Evolutionary conservation across 225 moss, liverwort and hornwort species (phyloP).

Genomic region (Rhytidiadelphus loreus): DNA sequence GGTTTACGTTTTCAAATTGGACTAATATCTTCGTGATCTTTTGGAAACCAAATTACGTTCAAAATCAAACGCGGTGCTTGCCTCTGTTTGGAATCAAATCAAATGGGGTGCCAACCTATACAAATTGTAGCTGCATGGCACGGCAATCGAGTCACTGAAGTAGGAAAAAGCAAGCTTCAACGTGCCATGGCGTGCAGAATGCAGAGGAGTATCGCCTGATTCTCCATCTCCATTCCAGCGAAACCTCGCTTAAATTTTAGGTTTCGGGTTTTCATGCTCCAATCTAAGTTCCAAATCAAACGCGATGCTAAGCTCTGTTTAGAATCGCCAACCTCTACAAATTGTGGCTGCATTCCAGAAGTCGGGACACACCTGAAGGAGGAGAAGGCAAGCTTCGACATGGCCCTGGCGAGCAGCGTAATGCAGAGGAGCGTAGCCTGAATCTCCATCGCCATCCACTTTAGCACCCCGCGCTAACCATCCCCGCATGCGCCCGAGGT

Average conservation of each 20-base stretch:
- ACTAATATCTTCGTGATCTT: too few species aligned
- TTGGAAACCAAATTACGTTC: too few species aligned
- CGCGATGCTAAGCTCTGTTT: neutral
- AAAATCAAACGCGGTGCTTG: too few species aligned
- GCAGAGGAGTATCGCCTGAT: slow-evolving; percentile 39
- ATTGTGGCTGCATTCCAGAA: neutral
- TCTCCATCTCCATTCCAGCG: slow-evolving; percentile 7
- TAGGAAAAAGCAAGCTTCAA: too few species aligned
- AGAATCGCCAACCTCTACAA: neutral
- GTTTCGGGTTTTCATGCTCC: neutral
- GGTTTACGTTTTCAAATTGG: neutral
- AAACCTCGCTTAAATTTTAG: neutral
- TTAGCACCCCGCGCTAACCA: slow-evolving; percentile 34
- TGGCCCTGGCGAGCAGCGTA: slow-evolving; percentile 65
- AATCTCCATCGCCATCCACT: slow-evolving; percentile 33
- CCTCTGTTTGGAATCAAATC: too few species aligned
- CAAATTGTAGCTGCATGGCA: too few species aligned
- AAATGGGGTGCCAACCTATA: too few species aligned
- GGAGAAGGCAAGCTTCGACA: slow-evolving; percentile 52
- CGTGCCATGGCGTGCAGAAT: slow-evolving; percentile 37
- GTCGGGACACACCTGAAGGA: slow-evolving; percentile 35
- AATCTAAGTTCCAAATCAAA: neutral
- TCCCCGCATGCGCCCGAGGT: slow-evolving; percentile 35
- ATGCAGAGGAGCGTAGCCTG: slow-evolving; percentile 53
- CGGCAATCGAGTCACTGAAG: too few species aligned